phyloP scores from a whole-genome alignment of 257 asterid species.

The Ilex aquifolium region DNA sequence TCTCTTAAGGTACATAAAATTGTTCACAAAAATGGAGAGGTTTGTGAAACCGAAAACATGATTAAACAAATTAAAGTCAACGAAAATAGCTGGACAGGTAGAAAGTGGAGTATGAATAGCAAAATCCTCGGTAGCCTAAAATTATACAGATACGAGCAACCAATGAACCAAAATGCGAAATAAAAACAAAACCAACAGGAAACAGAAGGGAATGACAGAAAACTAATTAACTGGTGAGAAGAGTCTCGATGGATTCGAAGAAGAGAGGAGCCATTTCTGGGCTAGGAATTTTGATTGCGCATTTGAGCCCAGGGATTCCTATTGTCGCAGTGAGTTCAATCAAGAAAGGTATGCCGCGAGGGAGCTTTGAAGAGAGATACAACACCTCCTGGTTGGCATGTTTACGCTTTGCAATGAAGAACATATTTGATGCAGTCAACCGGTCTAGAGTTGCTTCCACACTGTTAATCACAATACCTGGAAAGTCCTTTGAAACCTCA shows the following conservation, averaged over 20 bases:
- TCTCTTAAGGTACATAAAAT: too few relatives aligned
- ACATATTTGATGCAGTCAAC: constrained; percentile 67
- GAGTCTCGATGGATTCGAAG: constrained; percentile 72
- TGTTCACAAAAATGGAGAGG: too few relatives aligned
- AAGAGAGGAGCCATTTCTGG: constrained; percentile 87
- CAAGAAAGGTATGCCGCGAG: constrained; percentile 77
- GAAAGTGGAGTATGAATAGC: too few relatives aligned
- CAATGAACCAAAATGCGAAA: constrained; percentile 24
- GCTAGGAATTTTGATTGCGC: constrained; percentile 82
- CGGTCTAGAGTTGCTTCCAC: constrained; percentile 64
- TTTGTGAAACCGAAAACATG: too few relatives aligned
- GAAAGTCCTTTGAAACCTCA: constrained; percentile 77
- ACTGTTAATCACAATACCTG: constrained; percentile 59
- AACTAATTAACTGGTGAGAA: constrained; percentile 41
- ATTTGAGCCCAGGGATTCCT: constrained; percentile 81
- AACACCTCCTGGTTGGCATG: constrained; percentile 80
- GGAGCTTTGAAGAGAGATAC: constrained; percentile 89
- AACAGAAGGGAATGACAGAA: background rate
- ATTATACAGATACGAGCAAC: too few relatives aligned
- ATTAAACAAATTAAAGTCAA: too few relatives aligned
- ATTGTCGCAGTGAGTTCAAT: constrained; percentile 77
- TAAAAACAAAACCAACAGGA: constrained; percentile 7
- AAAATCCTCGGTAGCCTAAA: too few relatives aligned
- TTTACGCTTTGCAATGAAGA: constrained; percentile 93
- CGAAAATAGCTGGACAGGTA: too few relatives aligned